Evolutionary conservation across 371 early-diverging fungal species (phyloP), one percentile per base, ranked within the genome.

Genomic region (Mucor irregularis): DNA sequence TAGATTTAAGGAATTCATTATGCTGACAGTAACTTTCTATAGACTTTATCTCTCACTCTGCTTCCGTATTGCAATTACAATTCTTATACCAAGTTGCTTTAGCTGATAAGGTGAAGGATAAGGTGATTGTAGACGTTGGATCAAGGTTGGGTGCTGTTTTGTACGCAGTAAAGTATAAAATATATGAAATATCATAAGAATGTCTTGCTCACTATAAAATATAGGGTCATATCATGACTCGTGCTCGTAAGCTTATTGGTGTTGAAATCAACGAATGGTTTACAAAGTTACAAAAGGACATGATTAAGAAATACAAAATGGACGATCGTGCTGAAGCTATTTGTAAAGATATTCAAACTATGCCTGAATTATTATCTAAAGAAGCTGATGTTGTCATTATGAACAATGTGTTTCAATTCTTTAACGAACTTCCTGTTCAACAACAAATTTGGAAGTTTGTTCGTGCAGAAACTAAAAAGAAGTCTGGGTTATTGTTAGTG

Each of bases 351-450:
- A 63, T 85, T 29, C 69, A 77, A 58, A 68, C 62, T 17, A 63
- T 69, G 2, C 80, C 76, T 24, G 65, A 74, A 26, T 47, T 83
- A 34, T 25, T 82, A 21, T 64, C 61, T 6, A 62, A 76, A 31
- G 58, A 70, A 16, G 81, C 84, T 5, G 82, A 82, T 55, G 53
- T 83, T 19, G 64, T 85, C 4, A 62, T 83, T 17, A 82, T 85
- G 83, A 83, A 85, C 62, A 85, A 85, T 37, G 86, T 85, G 0
- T 85, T 85, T 53, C 84, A 85, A 54, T 85, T 84, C 63, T 85
- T 85, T 47, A 75, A 74, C 37, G 78, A 80, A 0, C 48, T 75
- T 26, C 55, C 71, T 2, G 56, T 66, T 8, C 86, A 85, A 46
- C 84, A 81, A 54, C 64, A 78, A 43, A 76, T 85, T 22, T 85